phyloP scores from a whole-genome alignment of 371 early-diverging fungal genomes.

The Coemansia sp. region DNA sequence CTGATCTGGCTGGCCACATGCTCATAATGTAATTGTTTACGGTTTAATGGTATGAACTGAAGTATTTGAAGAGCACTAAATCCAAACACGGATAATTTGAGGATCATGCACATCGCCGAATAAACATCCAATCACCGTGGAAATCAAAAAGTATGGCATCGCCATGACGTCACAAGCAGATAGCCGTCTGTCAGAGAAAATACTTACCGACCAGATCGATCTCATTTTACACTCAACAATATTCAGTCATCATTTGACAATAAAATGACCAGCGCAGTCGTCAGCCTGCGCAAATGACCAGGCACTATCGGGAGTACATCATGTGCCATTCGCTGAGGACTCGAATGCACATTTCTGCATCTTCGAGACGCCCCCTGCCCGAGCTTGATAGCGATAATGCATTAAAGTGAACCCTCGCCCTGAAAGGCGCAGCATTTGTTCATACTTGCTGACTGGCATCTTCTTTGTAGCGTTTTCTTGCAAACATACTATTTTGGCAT shows the following conservation, averaged over 20 bases:
- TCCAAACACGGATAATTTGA: background rate
- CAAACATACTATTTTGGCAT: background rate
- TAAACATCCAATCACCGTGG: background rate
- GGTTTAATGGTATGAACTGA: background rate
- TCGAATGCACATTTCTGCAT: constrained; percentile 1
- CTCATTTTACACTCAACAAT: background rate
- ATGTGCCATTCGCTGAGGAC: constrained; percentile 1
- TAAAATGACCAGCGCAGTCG: no score
- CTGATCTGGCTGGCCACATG: background rate
- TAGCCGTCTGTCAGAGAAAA: background rate
- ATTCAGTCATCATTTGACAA: no score
- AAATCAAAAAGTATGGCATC: background rate
- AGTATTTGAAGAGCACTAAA: background rate
- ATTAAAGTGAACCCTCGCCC: constrained; percentile 1
- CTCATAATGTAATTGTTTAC: background rate
- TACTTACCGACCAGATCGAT: background rate
- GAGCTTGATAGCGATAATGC: background rate
- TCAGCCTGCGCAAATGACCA: background rate
- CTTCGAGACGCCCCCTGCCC: background rate
- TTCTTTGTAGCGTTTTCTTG: background rate
- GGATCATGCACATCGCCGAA: background rate
- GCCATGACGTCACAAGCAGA: background rate
- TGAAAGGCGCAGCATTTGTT: background rate
- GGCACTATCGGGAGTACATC: background rate
- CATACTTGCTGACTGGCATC: no score